phyloP scores from a whole-genome alignment of 1,284 basidiomycete species.

The Ustilago shanxiensis region DNA sequence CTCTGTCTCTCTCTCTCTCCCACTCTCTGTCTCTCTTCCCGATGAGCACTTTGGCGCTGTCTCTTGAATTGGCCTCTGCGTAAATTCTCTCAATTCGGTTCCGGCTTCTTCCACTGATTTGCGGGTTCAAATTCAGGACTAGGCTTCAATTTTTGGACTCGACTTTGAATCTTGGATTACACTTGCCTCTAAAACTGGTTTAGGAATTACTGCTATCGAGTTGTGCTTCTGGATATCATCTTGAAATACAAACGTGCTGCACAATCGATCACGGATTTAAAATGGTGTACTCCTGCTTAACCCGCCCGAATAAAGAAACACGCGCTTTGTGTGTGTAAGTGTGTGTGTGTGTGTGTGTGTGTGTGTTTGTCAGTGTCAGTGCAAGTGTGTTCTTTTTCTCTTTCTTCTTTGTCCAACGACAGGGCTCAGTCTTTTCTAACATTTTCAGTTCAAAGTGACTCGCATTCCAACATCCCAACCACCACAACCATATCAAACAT shows the following conservation, averaged over 20 bases:
- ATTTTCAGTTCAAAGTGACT: neutral
- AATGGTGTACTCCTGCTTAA: too few relatives aligned
- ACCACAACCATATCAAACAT: too few relatives aligned
- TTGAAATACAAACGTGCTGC: neutral
- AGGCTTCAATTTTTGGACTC: too few relatives aligned
- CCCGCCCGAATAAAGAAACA: slow-evolving; percentile 17
- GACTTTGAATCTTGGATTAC: neutral
- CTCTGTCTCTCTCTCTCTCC: neutral
- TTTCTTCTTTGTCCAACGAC: too few relatives aligned
- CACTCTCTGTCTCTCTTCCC: slow-evolving; percentile 21
- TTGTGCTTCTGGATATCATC: neutral
- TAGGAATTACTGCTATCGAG: too few relatives aligned
- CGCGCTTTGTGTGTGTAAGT: too few relatives aligned
- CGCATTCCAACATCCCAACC: neutral
- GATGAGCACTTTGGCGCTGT: neutral
- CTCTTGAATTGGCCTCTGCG: slow-evolving; percentile 6
- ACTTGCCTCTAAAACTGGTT: too few relatives aligned
- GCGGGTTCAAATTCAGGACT: neutral
- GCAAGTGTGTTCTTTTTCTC: too few relatives aligned
- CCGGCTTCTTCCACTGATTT: slow-evolving; percentile 27
- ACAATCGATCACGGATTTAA: slow-evolving; percentile 36
- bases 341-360: too few relatives aligned
- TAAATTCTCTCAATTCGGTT: slow-evolving; percentile 14
- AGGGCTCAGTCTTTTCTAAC: too few relatives aligned
- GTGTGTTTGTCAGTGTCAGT: too few relatives aligned